phyloP scores from a whole-genome alignment of 2,329 filamentous ascomycete genomes.

The Hymenoscyphus albidus region DNA sequence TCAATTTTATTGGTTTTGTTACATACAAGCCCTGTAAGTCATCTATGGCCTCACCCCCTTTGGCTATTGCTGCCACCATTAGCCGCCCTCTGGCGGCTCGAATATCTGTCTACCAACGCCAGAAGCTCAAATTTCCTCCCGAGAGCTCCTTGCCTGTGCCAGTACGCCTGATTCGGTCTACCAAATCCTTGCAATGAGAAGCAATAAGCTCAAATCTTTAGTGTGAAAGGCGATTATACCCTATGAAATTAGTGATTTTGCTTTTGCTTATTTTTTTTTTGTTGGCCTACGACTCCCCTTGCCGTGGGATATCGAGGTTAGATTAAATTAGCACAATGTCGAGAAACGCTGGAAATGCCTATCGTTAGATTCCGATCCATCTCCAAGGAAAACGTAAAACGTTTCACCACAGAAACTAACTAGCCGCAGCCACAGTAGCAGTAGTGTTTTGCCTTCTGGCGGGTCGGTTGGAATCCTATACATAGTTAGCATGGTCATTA shows the following conservation, averaged over 20 bases:
- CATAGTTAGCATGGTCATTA: constrained; percentile 24
- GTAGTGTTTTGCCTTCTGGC: constrained; percentile 36
- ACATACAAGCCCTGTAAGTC: constrained; percentile 29
- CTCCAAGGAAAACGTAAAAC: constrained; percentile 18
- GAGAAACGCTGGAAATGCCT: constrained; percentile 19
- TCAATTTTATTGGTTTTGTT: constrained; percentile 26
- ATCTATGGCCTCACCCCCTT: constrained; percentile 16
- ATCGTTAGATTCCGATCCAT: constrained; percentile 33
- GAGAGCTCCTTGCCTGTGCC: constrained; percentile 4
- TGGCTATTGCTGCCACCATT: background rate
- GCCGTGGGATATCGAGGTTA: background rate
- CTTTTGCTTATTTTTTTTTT: background rate
- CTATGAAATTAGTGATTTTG: constrained; percentile 10
- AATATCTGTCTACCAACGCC: constrained; percentile 22
- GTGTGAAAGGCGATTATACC: constrained; percentile 14
- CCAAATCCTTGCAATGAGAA: constrained; percentile 15
- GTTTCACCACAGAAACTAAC: constrained; percentile 32
- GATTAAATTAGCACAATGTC: background rate
- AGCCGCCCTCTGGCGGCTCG: background rate
- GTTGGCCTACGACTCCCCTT: background rate
- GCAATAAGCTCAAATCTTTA: constrained; percentile 18
- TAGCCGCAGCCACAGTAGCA: constrained; percentile 29
- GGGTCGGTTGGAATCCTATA: constrained; percentile 29
- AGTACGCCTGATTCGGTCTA: constrained; percentile 15
- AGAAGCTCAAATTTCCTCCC: constrained; percentile 5